Percentiles rank a stretch among this genome's conserved stretches.
Evolutionary conservation across 345 rosid species (phyloP).

Genomic region (Rhodamnia argentea): DNA sequence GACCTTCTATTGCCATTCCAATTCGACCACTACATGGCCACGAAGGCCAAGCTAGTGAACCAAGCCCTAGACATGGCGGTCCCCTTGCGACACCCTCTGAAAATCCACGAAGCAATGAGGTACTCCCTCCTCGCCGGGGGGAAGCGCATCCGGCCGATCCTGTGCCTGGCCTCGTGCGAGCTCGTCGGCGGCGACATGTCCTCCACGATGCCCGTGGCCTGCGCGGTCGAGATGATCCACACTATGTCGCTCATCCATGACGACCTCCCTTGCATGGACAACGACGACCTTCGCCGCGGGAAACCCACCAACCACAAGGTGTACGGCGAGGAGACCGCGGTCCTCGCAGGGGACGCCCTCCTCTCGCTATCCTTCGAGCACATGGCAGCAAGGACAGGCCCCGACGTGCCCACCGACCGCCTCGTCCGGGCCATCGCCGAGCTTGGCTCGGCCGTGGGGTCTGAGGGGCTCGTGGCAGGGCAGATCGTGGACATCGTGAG

Average conservation of each 20-base stretch:
- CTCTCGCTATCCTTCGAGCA: constrained; percentile 52
- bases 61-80: constrained; percentile 41
- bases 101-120: constrained; percentile 61
- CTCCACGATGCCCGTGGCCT: constrained; percentile 44
- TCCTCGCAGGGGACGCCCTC: constrained; percentile 56
- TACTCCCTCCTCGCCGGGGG: constrained; percentile 58
- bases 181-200: constrained; percentile 43
- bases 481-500: constrained; percentile 40
- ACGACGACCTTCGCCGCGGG: constrained; percentile 55
- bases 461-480: constrained; percentile 45
- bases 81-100: constrained; percentile 27
- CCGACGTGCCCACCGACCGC: constrained; percentile 14
- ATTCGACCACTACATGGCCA: constrained; percentile 17
- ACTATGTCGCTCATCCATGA: constrained; percentile 63
- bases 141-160: constrained; percentile 52
- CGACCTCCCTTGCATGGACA: constrained; percentile 70
- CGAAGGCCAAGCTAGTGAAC: constrained; percentile 28
- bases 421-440: constrained; percentile 29
- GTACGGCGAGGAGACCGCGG: constrained; percentile 42
- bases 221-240: constrained; percentile 68
- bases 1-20: constrained; percentile 1
- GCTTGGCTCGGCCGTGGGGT: constrained; percentile 35
- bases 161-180: constrained; percentile 60
- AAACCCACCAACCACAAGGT: constrained; percentile 48
- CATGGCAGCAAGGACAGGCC: constrained; percentile 13